Conservation (phyloP, 768 basidiomycete species). For the Podaxis mareebaensis region DNA sequence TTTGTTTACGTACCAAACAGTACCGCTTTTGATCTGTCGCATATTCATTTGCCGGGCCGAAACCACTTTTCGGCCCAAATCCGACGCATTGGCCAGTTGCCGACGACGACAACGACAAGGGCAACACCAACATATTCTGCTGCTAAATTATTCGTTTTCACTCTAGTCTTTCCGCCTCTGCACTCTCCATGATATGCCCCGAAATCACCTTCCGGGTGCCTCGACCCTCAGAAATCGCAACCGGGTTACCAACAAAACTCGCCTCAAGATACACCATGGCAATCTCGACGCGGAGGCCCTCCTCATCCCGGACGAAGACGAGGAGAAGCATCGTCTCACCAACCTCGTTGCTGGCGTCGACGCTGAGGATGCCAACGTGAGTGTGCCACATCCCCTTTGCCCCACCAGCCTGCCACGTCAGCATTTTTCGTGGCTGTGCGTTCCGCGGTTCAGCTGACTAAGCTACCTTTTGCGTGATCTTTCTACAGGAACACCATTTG, state of each 20-base stretch:
- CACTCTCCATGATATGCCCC: slow-evolving; percentile 84
- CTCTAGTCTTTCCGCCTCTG: slow-evolving; percentile 31
- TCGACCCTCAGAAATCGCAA: slow-evolving; percentile 84
- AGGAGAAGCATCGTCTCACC: slow-evolving; percentile 77
- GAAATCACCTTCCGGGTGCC: slow-evolving; percentile 73
- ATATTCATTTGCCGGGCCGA: slow-evolving; percentile 54
- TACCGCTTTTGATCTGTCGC: slow-evolving; percentile 34
- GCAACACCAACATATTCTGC: slow-evolving; percentile 35
- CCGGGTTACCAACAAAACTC: slow-evolving; percentile 90
- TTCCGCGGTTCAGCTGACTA: slow-evolving; percentile 51
- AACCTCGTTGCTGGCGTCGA: slow-evolving; percentile 84
- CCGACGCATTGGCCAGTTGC: slow-evolving; percentile 57
- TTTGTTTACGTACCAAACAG: slow-evolving; percentile 42
- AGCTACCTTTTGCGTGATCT: slow-evolving; percentile 22
- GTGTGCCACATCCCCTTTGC: slow-evolving; percentile 36
- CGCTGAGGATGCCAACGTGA: slow-evolving; percentile 91
- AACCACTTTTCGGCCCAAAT: slow-evolving; percentile 63
- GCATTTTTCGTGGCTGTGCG: slow-evolving; percentile 47
- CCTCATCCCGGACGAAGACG: slow-evolving; percentile 83
- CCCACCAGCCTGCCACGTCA: slow-evolving; percentile 37
- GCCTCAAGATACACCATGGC: slow-evolving; percentile 81
- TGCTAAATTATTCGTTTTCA: slow-evolving; percentile 38
- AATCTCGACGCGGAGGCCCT: slow-evolving; percentile 79
- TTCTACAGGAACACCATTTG: slow-evolving; percentile 52
- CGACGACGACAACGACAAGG: slow-evolving; percentile 52